These are phyloP conservation scores for Trichosanthes truncata DNA, from an alignment of 306 rosid species.

Conservation along the genomic window DNA sequence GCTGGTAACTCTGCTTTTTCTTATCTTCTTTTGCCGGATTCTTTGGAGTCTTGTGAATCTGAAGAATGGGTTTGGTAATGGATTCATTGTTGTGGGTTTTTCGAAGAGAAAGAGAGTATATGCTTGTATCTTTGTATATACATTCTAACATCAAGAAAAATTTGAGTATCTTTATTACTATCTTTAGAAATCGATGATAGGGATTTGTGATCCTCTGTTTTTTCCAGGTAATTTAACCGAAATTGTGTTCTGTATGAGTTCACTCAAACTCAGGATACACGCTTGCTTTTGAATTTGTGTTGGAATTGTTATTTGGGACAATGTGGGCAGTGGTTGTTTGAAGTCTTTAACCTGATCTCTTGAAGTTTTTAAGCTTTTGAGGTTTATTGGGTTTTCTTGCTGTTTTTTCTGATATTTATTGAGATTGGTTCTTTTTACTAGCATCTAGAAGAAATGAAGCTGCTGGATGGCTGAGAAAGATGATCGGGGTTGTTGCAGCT, in stretches of 20 bases:
- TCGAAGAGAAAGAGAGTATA: neutral
- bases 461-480: constrained; percentile 92
- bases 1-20: constrained; percentile 39
- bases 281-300: neutral
- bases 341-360: neutral
- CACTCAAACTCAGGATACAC: neutral
- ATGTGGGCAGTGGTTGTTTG: neutral
- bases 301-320: neutral
- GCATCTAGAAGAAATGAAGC: constrained; percentile 88
- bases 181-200: neutral
- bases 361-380: constrained; percentile 5
- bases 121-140: neutral
- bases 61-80: neutral
- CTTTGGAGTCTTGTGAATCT: neutral
- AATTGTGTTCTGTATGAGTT: neutral
- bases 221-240: neutral
- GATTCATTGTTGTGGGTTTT: neutral
- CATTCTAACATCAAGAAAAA: neutral
- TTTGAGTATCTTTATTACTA: neutral
- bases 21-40: neutral
- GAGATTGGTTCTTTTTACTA: constrained; percentile 18
- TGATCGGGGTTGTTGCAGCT: constrained; percentile 93
- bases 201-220: neutral
- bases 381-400: neutral
- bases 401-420: neutral